A percentile compares a stretch with the other conserved stretches of the same genome.
phyloP scores from a whole-genome alignment of 345 rosid genomes.

The Melaleuca quinquenervia region DNA sequence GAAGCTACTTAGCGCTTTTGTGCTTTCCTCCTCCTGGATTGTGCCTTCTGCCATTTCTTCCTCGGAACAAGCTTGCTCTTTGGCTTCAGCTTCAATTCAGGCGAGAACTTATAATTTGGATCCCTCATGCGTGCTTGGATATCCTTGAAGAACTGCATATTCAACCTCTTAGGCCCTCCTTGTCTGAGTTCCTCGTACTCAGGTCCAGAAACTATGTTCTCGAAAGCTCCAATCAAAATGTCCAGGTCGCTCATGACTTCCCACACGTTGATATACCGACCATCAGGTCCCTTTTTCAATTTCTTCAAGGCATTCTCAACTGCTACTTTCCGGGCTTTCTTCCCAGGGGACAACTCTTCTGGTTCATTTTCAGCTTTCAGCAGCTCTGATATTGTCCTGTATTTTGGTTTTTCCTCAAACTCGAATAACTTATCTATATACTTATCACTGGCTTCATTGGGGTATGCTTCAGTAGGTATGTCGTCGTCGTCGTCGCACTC shows the following conservation, averaged over 20 bases:
- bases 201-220: slow-evolving; percentile 79
- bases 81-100: slow-evolving; percentile 82
- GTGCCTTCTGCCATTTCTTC: slow-evolving; percentile 86
- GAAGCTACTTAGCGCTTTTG: slow-evolving; percentile 38
- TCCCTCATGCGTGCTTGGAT: slow-evolving; percentile 93
- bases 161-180: slow-evolving; percentile 86
- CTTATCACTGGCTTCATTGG: slow-evolving; percentile 69
- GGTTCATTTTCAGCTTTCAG: slow-evolving; percentile 75
- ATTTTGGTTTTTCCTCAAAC: slow-evolving; percentile 88
- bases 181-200: slow-evolving; percentile 90
- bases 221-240: slow-evolving; percentile 82
- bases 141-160: slow-evolving; percentile 90
- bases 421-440: slow-evolving; percentile 74
- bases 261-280: slow-evolving; percentile 84
- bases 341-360: slow-evolving; percentile 80
- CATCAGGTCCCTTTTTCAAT: slow-evolving; percentile 89
- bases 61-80: slow-evolving; percentile 79
- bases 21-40: slow-evolving; percentile 82
- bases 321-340: slow-evolving; percentile 83
- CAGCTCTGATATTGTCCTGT: slow-evolving; percentile 69
- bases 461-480: slow-evolving; percentile 71
- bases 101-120: slow-evolving; percentile 78
- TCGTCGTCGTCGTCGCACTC: slow-evolving; percentile 79
- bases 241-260: slow-evolving; percentile 91
- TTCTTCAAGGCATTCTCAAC: slow-evolving; percentile 92